Base-by-base conservation (phyloP, 2,329 filamentous ascomycete genomes). In the Nothophoma quercina region DNA sequence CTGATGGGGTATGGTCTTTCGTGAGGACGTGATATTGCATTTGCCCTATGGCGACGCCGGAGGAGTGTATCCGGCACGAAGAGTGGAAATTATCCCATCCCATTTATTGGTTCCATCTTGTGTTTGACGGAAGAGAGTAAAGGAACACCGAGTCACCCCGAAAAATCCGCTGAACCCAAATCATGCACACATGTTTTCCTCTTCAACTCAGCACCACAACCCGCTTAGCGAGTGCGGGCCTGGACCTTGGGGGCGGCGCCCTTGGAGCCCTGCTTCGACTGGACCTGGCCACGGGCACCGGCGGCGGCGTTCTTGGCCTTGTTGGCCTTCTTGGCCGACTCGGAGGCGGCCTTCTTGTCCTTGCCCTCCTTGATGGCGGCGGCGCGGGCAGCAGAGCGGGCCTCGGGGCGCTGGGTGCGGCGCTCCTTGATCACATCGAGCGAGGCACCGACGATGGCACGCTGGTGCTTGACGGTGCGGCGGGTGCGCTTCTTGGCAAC, bases 391-490 rank as follows among this genome's bases (percentile, higher is more conserved):
- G 95, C 95, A 73, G 87, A 85, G 79, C 95, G 93, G 78, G 92
- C 93, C 85, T 98, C 95, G 72, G 95, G 95, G 80, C 95, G 91
- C 86, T 91, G 88, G 73, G 86, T 81, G 77, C 95, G 93, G 84
- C 91, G 91, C 88, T 99, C 95, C 89, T 97, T 98, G 88, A 99
- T 98, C 77, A 98, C 92, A 79, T 99, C 95, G 81, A 99, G 93
- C 64, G 95, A 97, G 71, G 95, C 95, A 87, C 95, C 95, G 72
- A 99, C 95, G 81, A 99, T 96, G 78, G 89, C 93, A 85, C 95
- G 93, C 88, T 99, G 95, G 80, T 90, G 81, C 90, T 99, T 99
- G 83, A 99, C 91, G 76, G 91, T 91, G 78, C 92, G 91, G 85
- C 95, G 95, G 70, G 92, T 92, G 78, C 95, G 93, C 89, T 98